phyloP scores from a whole-genome alignment of 441 rosid species.

The Brassica hybrid region DNA sequence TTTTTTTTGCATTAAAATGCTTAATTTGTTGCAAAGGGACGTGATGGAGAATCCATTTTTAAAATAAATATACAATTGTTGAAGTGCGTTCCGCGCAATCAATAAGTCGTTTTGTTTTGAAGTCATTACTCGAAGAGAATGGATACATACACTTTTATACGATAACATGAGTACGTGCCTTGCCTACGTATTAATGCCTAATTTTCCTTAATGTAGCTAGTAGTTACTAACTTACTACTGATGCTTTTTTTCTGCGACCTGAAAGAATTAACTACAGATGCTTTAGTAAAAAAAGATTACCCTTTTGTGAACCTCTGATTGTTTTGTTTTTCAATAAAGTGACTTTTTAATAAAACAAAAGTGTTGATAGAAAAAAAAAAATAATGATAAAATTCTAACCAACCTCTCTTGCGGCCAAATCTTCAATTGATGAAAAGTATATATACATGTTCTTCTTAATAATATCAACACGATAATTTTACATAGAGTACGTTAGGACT shows the following conservation, averaged over 20 bases:
- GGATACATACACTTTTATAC: background rate
- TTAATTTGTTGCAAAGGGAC: slow-evolving; percentile 20
- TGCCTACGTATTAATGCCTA: background rate
- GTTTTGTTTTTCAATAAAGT: background rate
- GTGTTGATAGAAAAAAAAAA: background rate
- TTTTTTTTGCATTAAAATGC: slow-evolving; percentile 21
- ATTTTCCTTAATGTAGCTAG: background rate
- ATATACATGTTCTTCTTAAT: background rate
- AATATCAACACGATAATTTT: background rate
- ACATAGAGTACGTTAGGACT: background rate
- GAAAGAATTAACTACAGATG: background rate
- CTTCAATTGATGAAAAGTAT: background rate
- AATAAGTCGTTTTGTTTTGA: background rate
- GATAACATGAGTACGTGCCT: background rate
- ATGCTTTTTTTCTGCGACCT: background rate
- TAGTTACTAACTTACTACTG: background rate
- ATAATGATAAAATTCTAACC: background rate
- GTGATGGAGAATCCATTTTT: background rate
- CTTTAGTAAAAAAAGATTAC: background rate
- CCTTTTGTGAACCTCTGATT: background rate
- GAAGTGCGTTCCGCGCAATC: background rate
- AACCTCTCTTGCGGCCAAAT: background rate
- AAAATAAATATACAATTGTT: background rate
- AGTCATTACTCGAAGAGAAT: background rate
- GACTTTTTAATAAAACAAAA: background rate